These are phyloP conservation scores for Backusella tarrabulga DNA, from an alignment of 192 early-diverging fungal genomes.

Conservation along the genomic window DNA sequence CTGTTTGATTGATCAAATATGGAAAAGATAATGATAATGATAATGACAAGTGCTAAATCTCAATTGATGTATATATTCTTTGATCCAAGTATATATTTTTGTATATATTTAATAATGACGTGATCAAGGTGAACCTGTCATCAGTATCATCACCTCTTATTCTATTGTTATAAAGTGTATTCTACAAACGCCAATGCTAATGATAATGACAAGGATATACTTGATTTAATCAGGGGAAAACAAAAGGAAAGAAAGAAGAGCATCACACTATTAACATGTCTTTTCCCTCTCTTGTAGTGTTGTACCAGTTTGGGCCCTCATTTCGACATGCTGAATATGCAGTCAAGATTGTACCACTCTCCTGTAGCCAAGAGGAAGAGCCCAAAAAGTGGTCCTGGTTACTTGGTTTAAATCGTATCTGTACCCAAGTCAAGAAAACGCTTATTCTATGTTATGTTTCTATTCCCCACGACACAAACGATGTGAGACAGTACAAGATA, in stretches of 20 bases:
- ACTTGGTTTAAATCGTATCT: conserved; percentile 49
- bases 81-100: too few relatives aligned
- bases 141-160: too few relatives aligned
- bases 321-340: conserved; percentile 56
- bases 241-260: too few relatives aligned
- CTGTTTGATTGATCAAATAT: not conserved
- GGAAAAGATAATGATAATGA: not conserved
- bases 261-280: too few relatives aligned
- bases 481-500: conserved; percentile 11
- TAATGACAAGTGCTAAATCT: not conserved
- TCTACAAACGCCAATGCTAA: not conserved
- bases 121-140: too few relatives aligned
- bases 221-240: not conserved
- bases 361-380: not conserved
- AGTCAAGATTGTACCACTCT: conserved; percentile 15
- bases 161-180: too few relatives aligned
- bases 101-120: too few relatives aligned
- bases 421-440: conserved; percentile 60
- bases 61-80: not conserved
- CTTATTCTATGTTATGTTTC: conserved; percentile 26
- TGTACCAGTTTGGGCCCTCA: conserved; percentile 57
- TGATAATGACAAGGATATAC: not conserved
- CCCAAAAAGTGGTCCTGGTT: conserved; percentile 48
- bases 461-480: not conserved
- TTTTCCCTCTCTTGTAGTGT: conserved; percentile 24